Evolutionary conservation across 495 filamentous ascomycete species (phyloP), one percentile per base, ranked within the genome.

Genomic region (Astrothelium subdiscretum): DNA sequence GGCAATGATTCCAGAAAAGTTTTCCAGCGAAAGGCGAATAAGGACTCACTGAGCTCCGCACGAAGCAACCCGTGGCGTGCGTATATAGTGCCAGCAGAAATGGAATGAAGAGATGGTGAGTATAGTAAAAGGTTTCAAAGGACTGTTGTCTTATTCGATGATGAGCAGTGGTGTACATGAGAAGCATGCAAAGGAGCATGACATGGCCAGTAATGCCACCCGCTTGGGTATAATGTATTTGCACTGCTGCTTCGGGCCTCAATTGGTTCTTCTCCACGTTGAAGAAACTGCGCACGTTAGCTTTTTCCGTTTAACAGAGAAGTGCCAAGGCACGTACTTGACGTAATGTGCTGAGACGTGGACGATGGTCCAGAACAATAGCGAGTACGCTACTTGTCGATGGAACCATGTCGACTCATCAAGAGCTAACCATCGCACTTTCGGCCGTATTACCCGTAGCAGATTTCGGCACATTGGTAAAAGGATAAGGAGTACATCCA

Each of bases 91-190:
- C 90, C 43, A 99, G 80, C 70, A 97, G 76, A 76, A 99, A 99
- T 15, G 95, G 92, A 65, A 99, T 87, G 71, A 97, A 97, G 11
- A 99, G 82, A 66, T 99, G 95, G 73, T 99, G 94, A 12, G 90
- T 96, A 74, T 99, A 99, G 94, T 92, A 97, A 71, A 99, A 99
- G 1, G 92, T 92, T 75, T 99, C 94, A 73, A 88, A 99, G 1
- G 89, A 95, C 70, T 99, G 94, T 71, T 97, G 90, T 58, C 94
- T 88, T 67, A 99, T 97, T 66, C 88, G 87, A 67, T 85, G 81
- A 69, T 99, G 94, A 3, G 94, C 87, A 8, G 95, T 96, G 22
- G 94, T 99, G 74, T 94, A 99, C 83, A 99, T 99, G 60, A 99
- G 75, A 59, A 99, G 78, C 94, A 99, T 97, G 81, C 94, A 99